A percentile compares a stretch with the other conserved stretches of the same genome.
Conservation (phyloP, 768 basidiomycete species). For the Boletus coccyginus region DNA sequence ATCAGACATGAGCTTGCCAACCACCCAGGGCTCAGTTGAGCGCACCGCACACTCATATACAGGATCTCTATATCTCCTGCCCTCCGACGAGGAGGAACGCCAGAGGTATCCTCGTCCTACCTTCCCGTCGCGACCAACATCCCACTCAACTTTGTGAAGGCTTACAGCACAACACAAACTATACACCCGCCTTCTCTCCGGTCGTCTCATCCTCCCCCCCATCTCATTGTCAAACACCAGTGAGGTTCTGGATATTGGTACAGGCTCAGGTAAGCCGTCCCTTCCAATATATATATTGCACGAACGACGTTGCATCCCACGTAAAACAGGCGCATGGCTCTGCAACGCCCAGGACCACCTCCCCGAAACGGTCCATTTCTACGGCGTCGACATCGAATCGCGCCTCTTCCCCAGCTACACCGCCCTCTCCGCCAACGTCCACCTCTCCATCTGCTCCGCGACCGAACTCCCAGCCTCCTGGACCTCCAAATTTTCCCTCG, state of each 20-base stretch:
- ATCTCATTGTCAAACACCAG: conserved; percentile 12
- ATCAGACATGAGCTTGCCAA: conserved; percentile 5
- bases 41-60: conserved; percentile 19
- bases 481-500: conserved; percentile 29
- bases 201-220: conserved; percentile 20
- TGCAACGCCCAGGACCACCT: conserved; percentile 14
- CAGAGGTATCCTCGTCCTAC: conserved; percentile 11
- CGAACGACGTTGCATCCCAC: no score
- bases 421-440: conserved; percentile 10
- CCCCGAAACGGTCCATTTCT: conserved; percentile 17
- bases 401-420: conserved; percentile 15
- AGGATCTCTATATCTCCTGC: conserved; percentile 23
- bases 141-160: neutral
- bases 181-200: conserved; percentile 20
- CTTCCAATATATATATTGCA: no score
- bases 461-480: conserved; percentile 30
- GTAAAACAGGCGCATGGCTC: conserved; percentile 20
- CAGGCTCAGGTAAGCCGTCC: conserved; percentile 16
- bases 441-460: conserved; percentile 23
- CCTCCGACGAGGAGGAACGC: conserved; percentile 26
- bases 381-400: conserved; percentile 27
- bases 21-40: neutral
- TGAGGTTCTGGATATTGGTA: conserved; percentile 24
- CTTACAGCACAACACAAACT: conserved; percentile 18
- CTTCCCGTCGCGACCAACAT: no score